Evolutionary conservation across 257 asterid species (phyloP).

Genomic region (Nicotiana paniculata): DNA sequence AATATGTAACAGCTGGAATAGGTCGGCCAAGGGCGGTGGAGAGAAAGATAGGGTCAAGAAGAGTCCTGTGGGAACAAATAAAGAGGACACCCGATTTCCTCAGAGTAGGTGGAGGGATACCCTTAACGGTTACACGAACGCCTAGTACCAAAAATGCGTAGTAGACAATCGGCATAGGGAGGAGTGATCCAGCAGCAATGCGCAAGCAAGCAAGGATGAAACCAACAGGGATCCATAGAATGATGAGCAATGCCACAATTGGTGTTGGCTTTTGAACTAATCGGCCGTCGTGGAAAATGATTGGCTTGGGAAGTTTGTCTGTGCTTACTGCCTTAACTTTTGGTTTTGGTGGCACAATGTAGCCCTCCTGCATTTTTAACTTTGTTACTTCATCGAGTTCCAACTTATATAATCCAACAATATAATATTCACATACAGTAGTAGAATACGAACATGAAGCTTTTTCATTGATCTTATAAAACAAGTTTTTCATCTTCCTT

Average conservation of each 20-base stretch:
- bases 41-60: constrained; percentile 56
- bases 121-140: constrained; percentile 46
- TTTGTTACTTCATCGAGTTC: not conserved
- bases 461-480: too few relatives aligned
- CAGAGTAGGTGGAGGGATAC: constrained; percentile 45
- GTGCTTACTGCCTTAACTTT: constrained; percentile 32
- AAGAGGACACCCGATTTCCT: constrained; percentile 49
- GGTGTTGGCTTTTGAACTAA: constrained; percentile 55
- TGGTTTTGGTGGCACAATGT: constrained; percentile 46
- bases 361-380: constrained; percentile 36
- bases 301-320: constrained; percentile 52
- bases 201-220: constrained; percentile 48
- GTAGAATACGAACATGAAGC: not conserved
- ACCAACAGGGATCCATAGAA: constrained; percentile 58
- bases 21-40: constrained; percentile 61
- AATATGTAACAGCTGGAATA: constrained; percentile 63
- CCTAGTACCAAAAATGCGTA: constrained; percentile 55
- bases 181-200: constrained; percentile 51
- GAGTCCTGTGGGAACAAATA: constrained; percentile 55
- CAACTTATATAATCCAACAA: not conserved
- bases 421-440: not conserved
- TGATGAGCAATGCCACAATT: constrained; percentile 30
- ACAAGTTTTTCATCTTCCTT: too few relatives aligned
- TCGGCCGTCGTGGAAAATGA: constrained; percentile 63
- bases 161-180: constrained; percentile 49